Base-by-base conservation (phyloP, 495 filamentous ascomycete genomes). In the Cairneyella variabilis region DNA sequence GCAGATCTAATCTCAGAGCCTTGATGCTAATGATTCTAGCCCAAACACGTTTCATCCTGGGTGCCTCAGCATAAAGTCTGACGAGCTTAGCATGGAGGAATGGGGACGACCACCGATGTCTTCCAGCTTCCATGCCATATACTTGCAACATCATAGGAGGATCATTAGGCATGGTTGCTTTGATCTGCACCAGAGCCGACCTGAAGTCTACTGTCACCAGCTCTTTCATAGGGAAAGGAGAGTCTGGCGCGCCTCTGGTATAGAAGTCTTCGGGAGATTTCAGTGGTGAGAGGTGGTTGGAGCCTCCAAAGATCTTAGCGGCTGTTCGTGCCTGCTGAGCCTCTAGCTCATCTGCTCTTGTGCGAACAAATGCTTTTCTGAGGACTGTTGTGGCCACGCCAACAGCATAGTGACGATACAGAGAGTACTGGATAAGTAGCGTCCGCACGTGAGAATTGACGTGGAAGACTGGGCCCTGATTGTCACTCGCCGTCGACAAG, bases 381-480 rank as follows among this genome's bases (percentile, higher is more conserved):
- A 98, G 67, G 8, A 95, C 86, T 52, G 82, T 84, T 18, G 77
- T 67, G 23, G 95, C 95, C 42, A 97, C 79, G 10, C 86, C 87
- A 23, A 92, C 74, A n/a, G 90, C 84, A 62, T 96, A 97, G 63
- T 95, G 92, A 4, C 92, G 84, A 65, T 95, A 97, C 1, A 99
- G 76, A 3, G 95, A 97, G 63, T 97, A 97, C 27, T 95, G 86
- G 3, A 95, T 57, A 53, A 86, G 83, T 2, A 99, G 63, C 7
- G 85, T 87, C 63, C 84, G 87, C 25, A 91, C 74, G 37, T 87
- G 76, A 1, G 91, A 88, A 61, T 91, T 89, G 44, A 97, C 73
- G 61, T 97, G 89, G 62, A 97, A 83, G 11, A 96, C 73, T 0
- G 89, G 88, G 3, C 91, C 93, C 59, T 95, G 83, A 26, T 80